A percentile compares a stretch with the other conserved stretches of the same genome.
phyloP scores from a whole-genome alignment of 2,329 filamentous ascomycete genomes.

The Alternaria sp. region DNA sequence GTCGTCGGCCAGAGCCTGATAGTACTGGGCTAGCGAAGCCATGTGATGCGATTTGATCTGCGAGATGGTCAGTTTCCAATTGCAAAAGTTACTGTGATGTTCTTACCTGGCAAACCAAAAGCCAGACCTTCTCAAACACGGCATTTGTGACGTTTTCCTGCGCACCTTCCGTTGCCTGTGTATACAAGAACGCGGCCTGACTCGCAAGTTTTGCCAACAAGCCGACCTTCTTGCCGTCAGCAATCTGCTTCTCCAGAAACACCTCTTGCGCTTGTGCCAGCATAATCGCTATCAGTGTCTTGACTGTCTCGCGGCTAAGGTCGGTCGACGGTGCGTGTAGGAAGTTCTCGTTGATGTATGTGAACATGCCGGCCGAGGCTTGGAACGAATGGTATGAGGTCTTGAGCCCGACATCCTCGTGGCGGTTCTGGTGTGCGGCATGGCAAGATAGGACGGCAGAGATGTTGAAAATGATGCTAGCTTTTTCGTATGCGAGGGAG shows the following conservation, averaged over 20 bases:
- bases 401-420: constrained; percentile 92
- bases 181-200: constrained; percentile 87
- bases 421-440: constrained; percentile 89
- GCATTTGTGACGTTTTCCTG: constrained; percentile 92
- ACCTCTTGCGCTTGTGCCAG: constrained; percentile 97
- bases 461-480: constrained; percentile 99
- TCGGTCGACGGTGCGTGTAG: constrained; percentile 97
- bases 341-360: constrained; percentile 99
- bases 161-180: constrained; percentile 85
- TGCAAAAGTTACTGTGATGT: constrained; percentile 3
- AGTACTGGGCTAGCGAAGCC: constrained; percentile 88
- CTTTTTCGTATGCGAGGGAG: constrained; percentile 96
- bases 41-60: constrained; percentile 81
- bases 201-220: constrained; percentile 91
- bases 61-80: constrained; percentile 37
- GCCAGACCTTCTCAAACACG: constrained; percentile 94
- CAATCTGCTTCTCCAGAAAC: constrained; percentile 94
- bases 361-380: constrained; percentile 98
- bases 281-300: constrained; percentile 90
- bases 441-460: constrained; percentile 96
- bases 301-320: constrained; percentile 92
- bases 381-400: constrained; percentile 98
- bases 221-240: constrained; percentile 90
- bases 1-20: constrained; percentile 89
- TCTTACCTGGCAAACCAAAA: constrained; percentile 78